A percentile compares a stretch with the other conserved stretches of the same genome.
These are phyloP conservation scores for Pyrenochaeta sp. DNA, from an alignment of 2,329 filamentous ascomycete species.

Conservation along the genomic window DNA sequence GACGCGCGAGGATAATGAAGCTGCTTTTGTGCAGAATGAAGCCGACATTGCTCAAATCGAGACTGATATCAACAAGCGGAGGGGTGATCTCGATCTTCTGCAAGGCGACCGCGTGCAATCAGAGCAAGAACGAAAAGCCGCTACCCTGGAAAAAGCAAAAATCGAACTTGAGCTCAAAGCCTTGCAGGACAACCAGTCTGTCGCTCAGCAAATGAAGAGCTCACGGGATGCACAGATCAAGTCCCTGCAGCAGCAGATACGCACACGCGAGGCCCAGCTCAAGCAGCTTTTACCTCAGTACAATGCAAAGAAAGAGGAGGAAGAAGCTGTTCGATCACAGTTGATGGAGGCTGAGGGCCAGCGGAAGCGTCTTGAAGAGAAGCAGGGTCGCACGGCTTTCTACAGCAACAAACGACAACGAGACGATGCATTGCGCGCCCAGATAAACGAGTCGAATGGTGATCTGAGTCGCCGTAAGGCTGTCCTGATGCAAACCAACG, in stretches of 20 bases:
- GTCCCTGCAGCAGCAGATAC: conserved; percentile 76
- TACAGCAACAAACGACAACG: conserved; percentile 90
- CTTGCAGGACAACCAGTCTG: conserved; percentile 81
- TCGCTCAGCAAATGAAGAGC: conserved; percentile 75
- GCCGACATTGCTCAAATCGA: conserved; percentile 80
- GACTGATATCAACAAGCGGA: conserved; percentile 78
- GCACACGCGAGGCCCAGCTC: conserved; percentile 78
- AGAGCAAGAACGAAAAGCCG: conserved; percentile 87
- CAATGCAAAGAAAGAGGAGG: conserved; percentile 75
- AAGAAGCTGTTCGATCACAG: conserved; percentile 73
- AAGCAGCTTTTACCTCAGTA: conserved; percentile 78
- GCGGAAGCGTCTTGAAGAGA: conserved; percentile 83
- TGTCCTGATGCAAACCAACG: conserved; percentile 82
- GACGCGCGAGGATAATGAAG: conserved; percentile 80
- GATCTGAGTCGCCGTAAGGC: conserved; percentile 83
- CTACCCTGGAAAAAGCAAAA: conserved; percentile 81
- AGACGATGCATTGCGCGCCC: conserved; percentile 80
- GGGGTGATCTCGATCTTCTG: conserved; percentile 83
- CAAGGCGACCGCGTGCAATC: conserved; percentile 85
- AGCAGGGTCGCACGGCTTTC: conserved; percentile 86
- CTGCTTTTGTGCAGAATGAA: conserved; percentile 79
- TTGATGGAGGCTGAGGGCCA: conserved; percentile 79
- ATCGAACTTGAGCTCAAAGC: conserved; percentile 85
- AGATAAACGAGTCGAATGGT: conserved; percentile 81
- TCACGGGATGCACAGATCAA: conserved; percentile 77